A percentile compares a stretch with the other conserved stretches of the same genome.
Evolutionary conservation across 331 rosid genomes (phyloP).

Genomic region (Phaseolus coccineus): DNA sequence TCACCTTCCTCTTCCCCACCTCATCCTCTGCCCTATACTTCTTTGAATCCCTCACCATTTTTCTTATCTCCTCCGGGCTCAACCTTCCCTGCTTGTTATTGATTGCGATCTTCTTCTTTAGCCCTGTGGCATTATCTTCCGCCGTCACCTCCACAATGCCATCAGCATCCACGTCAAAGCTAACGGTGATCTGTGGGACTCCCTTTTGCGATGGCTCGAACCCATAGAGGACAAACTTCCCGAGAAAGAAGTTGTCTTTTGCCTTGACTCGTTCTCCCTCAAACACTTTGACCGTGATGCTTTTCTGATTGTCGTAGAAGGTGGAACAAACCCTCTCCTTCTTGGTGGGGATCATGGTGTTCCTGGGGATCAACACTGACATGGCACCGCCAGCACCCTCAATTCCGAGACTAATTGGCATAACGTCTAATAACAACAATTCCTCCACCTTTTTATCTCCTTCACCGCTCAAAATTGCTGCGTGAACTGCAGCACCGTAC

Average conservation of each 20-base stretch:
- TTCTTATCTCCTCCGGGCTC: constrained; percentile 36
- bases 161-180: constrained; percentile 40
- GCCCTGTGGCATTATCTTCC: constrained; percentile 1
- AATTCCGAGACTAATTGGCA: constrained; percentile 43
- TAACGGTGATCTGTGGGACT: constrained; percentile 13
- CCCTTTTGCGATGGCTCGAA: neutral
- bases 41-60: constrained; percentile 40
- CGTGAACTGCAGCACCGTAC: constrained; percentile 41
- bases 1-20: constrained; percentile 36
- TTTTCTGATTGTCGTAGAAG: neutral
- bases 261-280: constrained; percentile 37
- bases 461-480: constrained; percentile 36
- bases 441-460: constrained; percentile 24
- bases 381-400: constrained; percentile 32
- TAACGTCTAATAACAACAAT: constrained; percentile 20
- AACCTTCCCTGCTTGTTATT: constrained; percentile 40
- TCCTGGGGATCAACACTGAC: constrained; percentile 47
- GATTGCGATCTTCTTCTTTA: constrained; percentile 36
- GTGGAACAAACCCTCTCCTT: constrained; percentile 29
- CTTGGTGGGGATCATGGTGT: constrained; percentile 43
- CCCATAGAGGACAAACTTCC: constrained; percentile 32
- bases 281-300: constrained; percentile 35
- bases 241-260: constrained; percentile 37
- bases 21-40: constrained; percentile 39
- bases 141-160: constrained; percentile 40